phyloP scores from a whole-genome alignment of 495 filamentous ascomycete species.

The Hypomontagnella monticulosa region DNA sequence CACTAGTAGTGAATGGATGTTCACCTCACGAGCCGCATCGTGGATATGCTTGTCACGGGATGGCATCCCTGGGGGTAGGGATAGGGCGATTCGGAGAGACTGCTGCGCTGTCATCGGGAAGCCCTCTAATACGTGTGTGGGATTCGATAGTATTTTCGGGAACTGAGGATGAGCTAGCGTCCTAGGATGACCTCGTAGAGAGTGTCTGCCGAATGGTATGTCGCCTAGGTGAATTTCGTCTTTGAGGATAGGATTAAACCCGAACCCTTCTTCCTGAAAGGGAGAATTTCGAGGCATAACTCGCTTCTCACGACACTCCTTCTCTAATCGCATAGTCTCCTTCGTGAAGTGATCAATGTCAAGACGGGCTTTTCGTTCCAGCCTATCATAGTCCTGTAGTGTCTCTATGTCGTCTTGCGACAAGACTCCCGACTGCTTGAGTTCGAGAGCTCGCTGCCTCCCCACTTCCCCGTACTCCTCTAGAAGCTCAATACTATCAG shows the following conservation, averaged over 20 bases:
- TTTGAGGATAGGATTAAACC: constrained; percentile 32
- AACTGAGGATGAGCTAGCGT: constrained; percentile 36
- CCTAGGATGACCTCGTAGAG: constrained; percentile 17
- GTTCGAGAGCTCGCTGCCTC: constrained; percentile 42
- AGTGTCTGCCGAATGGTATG: constrained; percentile 18
- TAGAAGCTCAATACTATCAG: constrained; percentile 38
- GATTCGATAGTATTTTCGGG: constrained; percentile 41
- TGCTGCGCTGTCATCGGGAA: constrained; percentile 43
- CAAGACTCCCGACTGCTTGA: constrained; percentile 39
- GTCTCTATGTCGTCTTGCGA: constrained; percentile 44
- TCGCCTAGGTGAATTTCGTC: constrained; percentile 41
- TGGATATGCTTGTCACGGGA: constrained; percentile 34
- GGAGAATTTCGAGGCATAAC: constrained; percentile 38
- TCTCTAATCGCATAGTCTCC: constrained; percentile 29
- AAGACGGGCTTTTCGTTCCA: constrained; percentile 36
- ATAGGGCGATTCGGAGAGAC: constrained; percentile 35
- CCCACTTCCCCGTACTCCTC: constrained; percentile 43
- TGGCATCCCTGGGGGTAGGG: constrained; percentile 29
- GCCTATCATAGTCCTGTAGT: constrained; percentile 37
- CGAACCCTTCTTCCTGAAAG: constrained; percentile 40
- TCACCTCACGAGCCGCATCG: constrained; percentile 42
- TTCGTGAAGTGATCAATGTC: constrained; percentile 41
- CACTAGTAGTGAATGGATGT: constrained; percentile 38
- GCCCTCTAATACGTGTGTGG: constrained; percentile 38
- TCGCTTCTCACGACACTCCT: constrained; percentile 38